Evolutionary conservation across 495 filamentous ascomycete species (phyloP), one percentile per base, ranked within the genome.

Genomic region (Penicillium angulare): DNA sequence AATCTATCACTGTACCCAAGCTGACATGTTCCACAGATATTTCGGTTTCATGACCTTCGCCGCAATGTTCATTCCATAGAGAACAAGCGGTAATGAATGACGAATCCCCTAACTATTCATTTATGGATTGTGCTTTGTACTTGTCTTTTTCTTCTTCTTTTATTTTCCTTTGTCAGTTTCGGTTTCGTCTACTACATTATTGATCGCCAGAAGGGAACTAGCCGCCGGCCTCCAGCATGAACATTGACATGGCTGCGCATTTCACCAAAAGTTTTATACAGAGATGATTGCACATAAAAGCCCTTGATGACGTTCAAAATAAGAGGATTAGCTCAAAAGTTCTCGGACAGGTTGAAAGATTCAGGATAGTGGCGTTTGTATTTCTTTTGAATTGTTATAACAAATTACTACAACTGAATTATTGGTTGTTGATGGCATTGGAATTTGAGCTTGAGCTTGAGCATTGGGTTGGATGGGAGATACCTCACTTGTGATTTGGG

Each of bases 21-120:
- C 56, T 60, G 24, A 57, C 22, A 22, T 13, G 17, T n/a, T 29
- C 18, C 5, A 24, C 43, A 75, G 72, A 36, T 75, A 75, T 49
- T 73, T 75, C 39, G 67, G 63, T 5, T 72, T 73, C 43, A 75
- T 75, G 72, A 56, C 67, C 32, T 21, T 65, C 7, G 67, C 67
- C 21, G 72, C 72, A 12, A 61, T 75, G 63, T 69, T 72, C 44
- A 71, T 75, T 54, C 64, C 65, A 5, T 73, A 49, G 50, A 20
- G 43, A 34, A 13, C 31, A 5, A 29, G 22, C 16, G 20, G 21
- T 50, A 13, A 47, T 34, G 51, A 56, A 32, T 53, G 34, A 53
- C 34, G 47, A 55, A 49, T 60, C 45, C 38, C 35, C 7, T 57
- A 34, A 24, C 7, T 2, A 17, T 20, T 41, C 12, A 26, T 17